Base-by-base conservation (phyloP, 2,329 filamentous ascomycete genomes). In the Fusarium ramigenum region DNA sequence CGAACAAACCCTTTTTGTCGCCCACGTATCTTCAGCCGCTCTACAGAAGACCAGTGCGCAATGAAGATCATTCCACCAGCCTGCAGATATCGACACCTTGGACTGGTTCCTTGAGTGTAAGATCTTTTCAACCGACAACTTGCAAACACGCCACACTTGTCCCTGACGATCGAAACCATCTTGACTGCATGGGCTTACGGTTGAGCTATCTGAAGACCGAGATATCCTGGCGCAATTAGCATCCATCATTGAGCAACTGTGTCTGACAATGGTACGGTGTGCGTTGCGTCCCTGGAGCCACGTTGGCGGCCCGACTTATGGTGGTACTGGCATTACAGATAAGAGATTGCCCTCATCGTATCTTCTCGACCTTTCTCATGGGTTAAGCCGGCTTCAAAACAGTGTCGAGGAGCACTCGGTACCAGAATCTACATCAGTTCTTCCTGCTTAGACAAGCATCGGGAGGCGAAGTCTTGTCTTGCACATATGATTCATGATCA, bases 21-120 rank as follows among this genome's bases (percentile, higher is more conserved):
- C 5, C 18, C 19, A 4, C 21, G 0, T 18, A 18, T n/a, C 7
- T 9, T 18, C 28, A n/a, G 28, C 28, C 28, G 21, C 21, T 15
- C 15, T n/a, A 49, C 16, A 49, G 9, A 12, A 49, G 10, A 49
- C 10, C 21, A 12, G 9, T 8, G 3, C 7, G 8, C 8, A 50
- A 10, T 18, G 28, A 23, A 4, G 28, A 18, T 32, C 3, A 14
- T 32, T 8, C 21, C 8, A n/a, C 16, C 15, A 12, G 10, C 28
- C 18, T 18, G 11, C 19, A 9, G 28, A 18, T 4, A 9, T 32
- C 28, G 21, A 23, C 4, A 14, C 4, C 21, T 23, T 23, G 28
- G 7, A 18, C 21, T 50, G 10, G 5, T 14, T 32, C 46, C 28
- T 32, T 18, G 28, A 50, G 28, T 18, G n/a, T 10, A 23, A 32